These are phyloP conservation scores for Lepidium didymum DNA, from an alignment of 345 rosid genomes.

Conservation along the genomic window DNA sequence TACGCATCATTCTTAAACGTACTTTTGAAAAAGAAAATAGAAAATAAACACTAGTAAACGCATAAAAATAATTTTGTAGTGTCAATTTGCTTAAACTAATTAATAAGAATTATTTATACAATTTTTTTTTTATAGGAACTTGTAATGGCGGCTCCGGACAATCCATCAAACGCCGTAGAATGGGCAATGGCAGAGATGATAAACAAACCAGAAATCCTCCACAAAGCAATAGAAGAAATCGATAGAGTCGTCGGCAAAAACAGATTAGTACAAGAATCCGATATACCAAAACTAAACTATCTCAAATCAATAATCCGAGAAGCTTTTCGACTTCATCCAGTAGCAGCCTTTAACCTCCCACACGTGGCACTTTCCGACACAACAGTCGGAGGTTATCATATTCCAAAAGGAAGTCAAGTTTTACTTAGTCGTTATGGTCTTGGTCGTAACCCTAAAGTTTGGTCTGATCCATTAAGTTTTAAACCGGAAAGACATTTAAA, in stretches of 20 bases:
- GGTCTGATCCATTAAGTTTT: conserved; percentile 29
- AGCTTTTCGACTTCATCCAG: conserved; percentile 42
- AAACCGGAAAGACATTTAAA: conserved; percentile 31
- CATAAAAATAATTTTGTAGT: neutral
- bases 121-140: conserved; percentile 42
- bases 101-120: neutral
- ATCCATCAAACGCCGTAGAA: conserved; percentile 44
- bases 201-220: conserved; percentile 34
- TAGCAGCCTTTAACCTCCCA: conserved; percentile 38
- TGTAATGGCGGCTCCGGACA: conserved; percentile 36
- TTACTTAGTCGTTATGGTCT: conserved; percentile 39
- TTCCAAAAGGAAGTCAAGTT: conserved; percentile 40
- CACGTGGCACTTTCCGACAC: conserved; percentile 35
- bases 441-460: conserved; percentile 38
- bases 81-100: neutral
- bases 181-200: conserved; percentile 49
- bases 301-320: conserved; percentile 34
- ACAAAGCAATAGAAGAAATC: conserved; percentile 37
- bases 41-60: conserved; percentile 6
- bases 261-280: conserved; percentile 42
- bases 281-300: conserved; percentile 37
- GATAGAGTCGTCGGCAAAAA: conserved; percentile 38
- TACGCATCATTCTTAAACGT: too few relatives aligned
- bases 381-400: conserved; percentile 31
- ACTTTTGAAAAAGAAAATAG: too few relatives aligned